phyloP scores from a whole-genome alignment of 768 basidiomycete genomes.

The Auriscalpium orientale region DNA sequence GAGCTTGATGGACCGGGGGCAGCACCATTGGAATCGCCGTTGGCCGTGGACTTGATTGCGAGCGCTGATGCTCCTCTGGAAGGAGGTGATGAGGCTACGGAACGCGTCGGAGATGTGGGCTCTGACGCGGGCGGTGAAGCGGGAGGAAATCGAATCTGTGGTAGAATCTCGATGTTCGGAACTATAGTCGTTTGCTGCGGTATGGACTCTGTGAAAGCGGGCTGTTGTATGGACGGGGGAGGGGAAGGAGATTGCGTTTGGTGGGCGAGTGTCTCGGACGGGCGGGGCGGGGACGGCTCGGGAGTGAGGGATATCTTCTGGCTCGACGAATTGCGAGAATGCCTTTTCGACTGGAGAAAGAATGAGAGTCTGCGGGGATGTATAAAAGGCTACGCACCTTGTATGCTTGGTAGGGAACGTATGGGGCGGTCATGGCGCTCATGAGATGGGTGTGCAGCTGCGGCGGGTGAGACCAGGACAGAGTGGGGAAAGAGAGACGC shows the following conservation, averaged over 20 bases:
- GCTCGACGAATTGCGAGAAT: slow-evolving; percentile 33
- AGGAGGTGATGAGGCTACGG: neutral
- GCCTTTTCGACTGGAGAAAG: slow-evolving; percentile 36
- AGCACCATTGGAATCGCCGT: neutral
- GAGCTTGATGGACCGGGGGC: neutral
- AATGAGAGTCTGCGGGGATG: neutral
- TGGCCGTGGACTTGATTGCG: neutral
- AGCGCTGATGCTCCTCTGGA: neutral
- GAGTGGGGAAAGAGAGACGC: neutral
- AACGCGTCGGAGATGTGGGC: slow-evolving; percentile 3
- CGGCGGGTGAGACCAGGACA: neutral
- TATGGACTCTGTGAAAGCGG: neutral
- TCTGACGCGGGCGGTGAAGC: slow-evolving; percentile 4
- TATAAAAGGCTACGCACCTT: slow-evolving; percentile 24
- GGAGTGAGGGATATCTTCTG: slow-evolving; percentile 13
- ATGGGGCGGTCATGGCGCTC: slow-evolving; percentile 16
- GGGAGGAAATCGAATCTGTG: slow-evolving; percentile 1
- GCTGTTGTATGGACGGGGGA: slow-evolving; percentile 1
- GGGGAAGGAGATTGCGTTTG: neutral
- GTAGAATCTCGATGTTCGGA: neutral
- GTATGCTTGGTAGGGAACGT: slow-evolving; percentile 47
- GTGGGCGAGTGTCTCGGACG: neutral
- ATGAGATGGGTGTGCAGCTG: neutral
- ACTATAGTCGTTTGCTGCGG: neutral
- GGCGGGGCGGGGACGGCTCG: slow-evolving; percentile 9